Percentiles rank a stretch among this genome's conserved stretches.
These are phyloP conservation scores for Diaporthe velutina DNA, from an alignment of 2,329 filamentous ascomycete species.

Conservation along the genomic window DNA sequence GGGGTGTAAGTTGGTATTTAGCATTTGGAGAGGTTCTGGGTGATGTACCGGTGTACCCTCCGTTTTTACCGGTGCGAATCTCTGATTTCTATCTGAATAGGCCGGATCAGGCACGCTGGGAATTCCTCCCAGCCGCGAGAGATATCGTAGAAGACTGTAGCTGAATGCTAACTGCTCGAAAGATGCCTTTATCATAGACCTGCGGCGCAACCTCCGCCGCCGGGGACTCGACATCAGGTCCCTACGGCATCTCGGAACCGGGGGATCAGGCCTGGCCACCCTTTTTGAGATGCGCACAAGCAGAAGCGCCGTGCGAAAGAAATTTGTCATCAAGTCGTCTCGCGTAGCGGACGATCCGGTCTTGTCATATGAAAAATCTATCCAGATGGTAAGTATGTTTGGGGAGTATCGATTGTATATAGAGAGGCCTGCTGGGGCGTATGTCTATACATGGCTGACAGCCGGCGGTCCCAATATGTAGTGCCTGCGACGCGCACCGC, in stretches of 20 bases:
- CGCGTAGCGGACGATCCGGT: background rate
- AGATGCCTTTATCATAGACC: background rate
- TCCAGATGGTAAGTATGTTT: background rate
- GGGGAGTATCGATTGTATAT: background rate
- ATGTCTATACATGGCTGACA: background rate
- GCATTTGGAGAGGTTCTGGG: too few species aligned
- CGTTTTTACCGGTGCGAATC: too few species aligned
- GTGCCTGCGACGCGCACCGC: conserved; percentile 12
- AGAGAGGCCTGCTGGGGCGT: too few species aligned
- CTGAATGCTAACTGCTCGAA: background rate
- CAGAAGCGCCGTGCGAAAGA: background rate
- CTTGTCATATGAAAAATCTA: background rate
- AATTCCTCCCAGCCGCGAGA: background rate
- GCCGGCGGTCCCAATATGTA: background rate
- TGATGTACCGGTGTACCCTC: too few species aligned
- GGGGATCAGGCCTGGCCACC: background rate
- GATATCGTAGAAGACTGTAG: background rate
- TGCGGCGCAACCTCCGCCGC: background rate
- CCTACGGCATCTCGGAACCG: background rate
- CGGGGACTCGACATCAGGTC: background rate
- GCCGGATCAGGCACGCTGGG: background rate
- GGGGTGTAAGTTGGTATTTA: too few species aligned
- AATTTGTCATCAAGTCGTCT: background rate
- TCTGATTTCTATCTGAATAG: background rate
- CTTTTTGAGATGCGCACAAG: background rate